Base-by-base conservation (phyloP, 169 alveolate genomes). In the Eimeria zaria region DNA sequence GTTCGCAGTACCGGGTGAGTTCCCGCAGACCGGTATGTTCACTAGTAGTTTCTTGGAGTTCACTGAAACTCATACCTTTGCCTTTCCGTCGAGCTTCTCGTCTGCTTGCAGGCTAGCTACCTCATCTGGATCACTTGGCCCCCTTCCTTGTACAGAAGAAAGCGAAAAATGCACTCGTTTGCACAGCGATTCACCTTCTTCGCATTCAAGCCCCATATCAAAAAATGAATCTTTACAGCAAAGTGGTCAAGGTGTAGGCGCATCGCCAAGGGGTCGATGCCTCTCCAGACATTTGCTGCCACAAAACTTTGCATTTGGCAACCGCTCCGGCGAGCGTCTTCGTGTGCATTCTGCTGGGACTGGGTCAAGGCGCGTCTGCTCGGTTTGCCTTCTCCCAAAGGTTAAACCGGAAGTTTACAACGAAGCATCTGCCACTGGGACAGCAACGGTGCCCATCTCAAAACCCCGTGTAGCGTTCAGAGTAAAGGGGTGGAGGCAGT, bases 261-360 rank as follows among this genome's bases (percentile, higher is more conserved):
- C 64, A 44, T 27, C 88, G 7, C 46, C 48, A 44, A 78, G n/a
- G 44, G 67, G 48, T 46, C 48, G 88, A 30, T 27, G 27, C 64
- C 30, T 18, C 30, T n/a, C 88, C 22, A 78, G 24, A 46, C 16
- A 44, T 14, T 12, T 46, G n/a, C 22, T 22, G 88, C 44, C 88
- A 46, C 74, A 44, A 41, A 84, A 62, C 41, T 22, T 41, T 27
- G 91, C 91, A 20, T 9, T 22, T 36, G 55, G 55, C 46, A 84
- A 27, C 91, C 71, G 39, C 5, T 44, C 91, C 24, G 4, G 55
- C 74, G 60, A 55, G 33, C 74, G 78, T 12, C 64, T 27, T n/a
- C 83, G 94, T 36, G 94, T 41, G 60, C 69, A 64, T 5, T 87
- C 94, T 4, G 94, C 94, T 27, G 94, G 94, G 36, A 55, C 41